Conservation (phyloP, 306 rosid species). For the Pachyrhizus erosus region DNA sequence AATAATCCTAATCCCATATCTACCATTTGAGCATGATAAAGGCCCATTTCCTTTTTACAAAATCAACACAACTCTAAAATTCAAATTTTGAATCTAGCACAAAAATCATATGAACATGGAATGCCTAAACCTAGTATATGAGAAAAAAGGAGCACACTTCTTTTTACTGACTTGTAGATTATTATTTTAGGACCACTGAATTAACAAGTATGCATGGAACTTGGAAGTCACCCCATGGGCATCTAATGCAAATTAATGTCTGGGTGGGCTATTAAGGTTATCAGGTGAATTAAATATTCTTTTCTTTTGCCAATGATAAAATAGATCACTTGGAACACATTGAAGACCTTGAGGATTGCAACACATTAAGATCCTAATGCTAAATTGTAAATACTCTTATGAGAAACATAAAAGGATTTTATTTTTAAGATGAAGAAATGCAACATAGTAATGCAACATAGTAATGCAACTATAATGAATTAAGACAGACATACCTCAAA, state of each 20-base stretch:
- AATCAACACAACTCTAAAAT: neutral
- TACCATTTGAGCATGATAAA: neutral
- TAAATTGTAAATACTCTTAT: neutral
- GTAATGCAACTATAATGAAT: slow-evolving; percentile 7
- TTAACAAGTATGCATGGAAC: neutral
- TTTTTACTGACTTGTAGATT: too few relatives aligned
- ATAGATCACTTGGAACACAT: neutral
- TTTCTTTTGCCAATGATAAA: neutral
- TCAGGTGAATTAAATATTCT: neutral
- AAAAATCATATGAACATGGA: neutral
- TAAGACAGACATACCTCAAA: slow-evolving; percentile 66
- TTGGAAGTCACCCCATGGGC: neutral
- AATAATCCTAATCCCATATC: neutral
- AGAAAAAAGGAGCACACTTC: neutral
- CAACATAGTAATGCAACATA: too few relatives aligned
- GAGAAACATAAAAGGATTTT: neutral
- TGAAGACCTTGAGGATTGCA: slow-evolving; percentile 18
- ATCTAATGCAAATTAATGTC: neutral
- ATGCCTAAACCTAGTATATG: neutral
- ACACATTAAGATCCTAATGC: neutral
- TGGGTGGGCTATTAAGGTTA: neutral
- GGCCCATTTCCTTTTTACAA: neutral
- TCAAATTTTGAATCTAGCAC: neutral
- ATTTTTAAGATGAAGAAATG: slow-evolving; percentile 2
- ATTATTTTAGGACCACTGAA: too few relatives aligned